Percentiles rank a stretch among this genome's conserved stretches.
phyloP scores from a whole-genome alignment of 306 rosid genomes.

The Prunus salicina region DNA sequence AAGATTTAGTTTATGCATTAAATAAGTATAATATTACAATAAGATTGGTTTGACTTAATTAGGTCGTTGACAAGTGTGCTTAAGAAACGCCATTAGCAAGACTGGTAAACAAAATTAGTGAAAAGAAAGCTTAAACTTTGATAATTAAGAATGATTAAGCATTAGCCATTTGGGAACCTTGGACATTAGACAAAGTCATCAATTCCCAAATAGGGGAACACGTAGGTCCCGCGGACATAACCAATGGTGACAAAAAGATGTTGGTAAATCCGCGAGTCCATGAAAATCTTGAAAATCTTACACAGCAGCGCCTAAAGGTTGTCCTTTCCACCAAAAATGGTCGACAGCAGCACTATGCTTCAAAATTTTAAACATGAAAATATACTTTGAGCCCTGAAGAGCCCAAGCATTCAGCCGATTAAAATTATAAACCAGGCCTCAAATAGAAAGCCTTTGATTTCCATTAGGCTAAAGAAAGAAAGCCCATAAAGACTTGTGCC shows the following conservation, averaged over 20 bases:
- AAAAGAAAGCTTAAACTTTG: neutral
- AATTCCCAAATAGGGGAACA: slow-evolving; percentile 24
- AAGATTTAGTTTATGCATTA: too few relatives aligned
- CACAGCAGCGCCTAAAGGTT: neutral
- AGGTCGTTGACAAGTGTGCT: too few relatives aligned
- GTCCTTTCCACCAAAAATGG: slow-evolving; percentile 15
- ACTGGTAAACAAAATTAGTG: neutral
- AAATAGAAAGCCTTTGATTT: neutral
- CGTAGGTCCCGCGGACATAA: slow-evolving; percentile 18
- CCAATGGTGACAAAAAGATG: slow-evolving; percentile 13
- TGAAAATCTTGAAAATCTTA: neutral
- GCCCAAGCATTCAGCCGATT: neutral
- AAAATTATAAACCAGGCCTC: neutral
- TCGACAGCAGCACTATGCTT: slow-evolving; percentile 2
- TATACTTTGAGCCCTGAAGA: neutral
- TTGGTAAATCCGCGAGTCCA: neutral
- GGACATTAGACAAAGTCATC: slow-evolving; percentile 4
- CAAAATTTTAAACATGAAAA: neutral
- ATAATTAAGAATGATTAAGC: slow-evolving; percentile 22
- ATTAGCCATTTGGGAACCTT: neutral
- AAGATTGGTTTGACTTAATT: too few relatives aligned
- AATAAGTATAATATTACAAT: too few relatives aligned
- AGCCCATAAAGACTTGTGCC: too few relatives aligned
- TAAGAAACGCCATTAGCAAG: too few relatives aligned
- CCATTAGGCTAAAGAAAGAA: too few relatives aligned